Evolutionary conservation across 2,329 filamentous ascomycete species (phyloP).

Genomic region (Diaporthe longicolla): DNA sequence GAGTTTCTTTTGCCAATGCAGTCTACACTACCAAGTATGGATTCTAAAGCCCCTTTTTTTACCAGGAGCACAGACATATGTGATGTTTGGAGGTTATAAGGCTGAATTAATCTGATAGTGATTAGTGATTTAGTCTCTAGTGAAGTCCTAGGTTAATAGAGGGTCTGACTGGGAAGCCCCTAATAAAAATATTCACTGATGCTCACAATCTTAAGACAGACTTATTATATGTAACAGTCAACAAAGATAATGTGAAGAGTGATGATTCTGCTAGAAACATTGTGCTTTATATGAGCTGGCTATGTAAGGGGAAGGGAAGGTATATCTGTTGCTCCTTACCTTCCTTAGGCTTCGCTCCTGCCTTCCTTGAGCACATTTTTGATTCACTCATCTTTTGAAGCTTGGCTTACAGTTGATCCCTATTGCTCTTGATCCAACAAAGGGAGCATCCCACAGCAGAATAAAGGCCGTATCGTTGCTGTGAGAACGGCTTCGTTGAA

Average conservation of each 20-base stretch:
- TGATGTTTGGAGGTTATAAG: too few relatives aligned
- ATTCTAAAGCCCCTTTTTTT: too few relatives aligned
- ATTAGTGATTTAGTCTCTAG: too few relatives aligned
- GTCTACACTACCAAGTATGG: too few relatives aligned
- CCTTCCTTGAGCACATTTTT: background rate
- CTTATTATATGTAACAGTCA: background rate
- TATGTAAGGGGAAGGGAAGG: background rate
- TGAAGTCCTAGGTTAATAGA: too few relatives aligned
- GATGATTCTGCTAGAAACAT: background rate
- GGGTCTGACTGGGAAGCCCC: too few relatives aligned
- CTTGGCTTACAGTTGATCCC: background rate
- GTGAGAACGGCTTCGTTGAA: background rate
- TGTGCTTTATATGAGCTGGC: background rate
- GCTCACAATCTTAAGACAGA: background rate
- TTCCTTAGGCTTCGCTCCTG: background rate
- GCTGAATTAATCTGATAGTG: too few relatives aligned
- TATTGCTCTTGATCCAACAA: background rate
- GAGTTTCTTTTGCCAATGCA: conserved; percentile 6
- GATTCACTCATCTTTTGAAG: background rate
- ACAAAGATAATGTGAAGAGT: background rate
- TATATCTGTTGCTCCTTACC: background rate
- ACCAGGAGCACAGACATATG: too few relatives aligned
- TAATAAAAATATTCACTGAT: too few relatives aligned
- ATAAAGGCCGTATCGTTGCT: too few relatives aligned
- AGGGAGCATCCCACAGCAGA: too few relatives aligned